These are phyloP conservation scores for Aspergillus japonicus DNA, from an alignment of 2,329 filamentous ascomycete species.

Conservation along the genomic window DNA sequence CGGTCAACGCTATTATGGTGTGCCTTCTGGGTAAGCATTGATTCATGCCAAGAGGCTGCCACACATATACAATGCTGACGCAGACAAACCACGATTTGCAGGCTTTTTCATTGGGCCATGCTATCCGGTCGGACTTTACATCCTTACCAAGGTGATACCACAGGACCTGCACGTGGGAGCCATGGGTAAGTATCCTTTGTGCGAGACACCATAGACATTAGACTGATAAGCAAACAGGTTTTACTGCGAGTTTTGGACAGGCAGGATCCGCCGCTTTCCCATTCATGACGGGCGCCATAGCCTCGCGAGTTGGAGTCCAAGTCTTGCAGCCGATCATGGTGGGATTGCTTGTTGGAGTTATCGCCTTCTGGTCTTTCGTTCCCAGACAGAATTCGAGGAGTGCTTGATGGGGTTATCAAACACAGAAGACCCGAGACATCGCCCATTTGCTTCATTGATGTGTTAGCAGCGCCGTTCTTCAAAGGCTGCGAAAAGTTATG, in stretches of 20 bases:
- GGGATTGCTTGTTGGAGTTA: slow-evolving; percentile 21
- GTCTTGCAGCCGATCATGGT: slow-evolving; percentile 28
- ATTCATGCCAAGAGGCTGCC: background rate
- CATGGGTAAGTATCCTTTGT: slow-evolving; percentile 19
- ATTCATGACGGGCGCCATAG: slow-evolving; percentile 25
- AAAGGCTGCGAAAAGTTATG: background rate
- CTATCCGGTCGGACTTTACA: slow-evolving; percentile 26
- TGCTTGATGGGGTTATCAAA: background rate
- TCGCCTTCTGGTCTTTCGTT: slow-evolving; percentile 23
- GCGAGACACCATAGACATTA: background rate
- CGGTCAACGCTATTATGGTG: slow-evolving; percentile 24
- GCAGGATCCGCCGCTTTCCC: slow-evolving; percentile 26
- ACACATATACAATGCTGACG: background rate
- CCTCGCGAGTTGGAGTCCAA: slow-evolving; percentile 24
- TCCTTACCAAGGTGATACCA: slow-evolving; percentile 24
- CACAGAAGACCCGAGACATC: background rate
- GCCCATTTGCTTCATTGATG: background rate
- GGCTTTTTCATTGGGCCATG: slow-evolving; percentile 29
- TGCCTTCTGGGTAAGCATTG: slow-evolving; percentile 22
- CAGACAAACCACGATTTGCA: slow-evolving; percentile 7
- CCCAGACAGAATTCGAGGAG: slow-evolving; percentile 15
- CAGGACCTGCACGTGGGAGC: slow-evolving; percentile 24
- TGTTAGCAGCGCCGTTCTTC: background rate
- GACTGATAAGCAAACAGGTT: slow-evolving; percentile 17
- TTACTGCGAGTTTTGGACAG: slow-evolving; percentile 25